Evolutionary conservation across 305 asterid genomes (phyloP), one percentile per base, ranked within the genome.

Genomic region (Fraxinus paxiana): DNA sequence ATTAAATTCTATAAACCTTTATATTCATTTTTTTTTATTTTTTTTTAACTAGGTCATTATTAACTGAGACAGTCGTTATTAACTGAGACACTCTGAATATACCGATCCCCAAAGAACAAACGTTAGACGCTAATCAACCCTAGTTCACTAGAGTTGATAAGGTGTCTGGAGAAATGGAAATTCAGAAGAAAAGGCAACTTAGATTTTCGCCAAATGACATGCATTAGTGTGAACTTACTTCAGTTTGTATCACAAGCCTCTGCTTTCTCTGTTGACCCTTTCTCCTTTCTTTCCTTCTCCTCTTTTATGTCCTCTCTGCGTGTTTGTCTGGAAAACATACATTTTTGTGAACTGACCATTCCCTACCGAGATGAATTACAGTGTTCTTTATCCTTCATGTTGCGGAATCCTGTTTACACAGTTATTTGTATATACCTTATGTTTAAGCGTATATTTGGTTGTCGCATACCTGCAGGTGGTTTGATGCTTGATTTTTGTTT

Each of bases 101-200:
- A 22, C 33, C 13, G 31, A 20, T 4, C 28, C 67, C 4, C 28
- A 18, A 17, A 18, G 67, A 56, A 56, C 28, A 56, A 56, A 56
- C 28, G 2, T 56, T 56, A 56, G 28, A 54, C 26, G 2, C 26
- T 54, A 54, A 18, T 17, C 26, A 54, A 54, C 26, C 65, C 65
- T 54, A 54, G 67, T 18, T 56, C 67, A 56, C 28, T 6, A 56
- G 67, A 56, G 28, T 51, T 51, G 63, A 56, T 56, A 9, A 56
- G 67, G 67, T 56, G 28, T 56, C 12, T 56, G 67, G 13, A 18
- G 67, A 4, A 1, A 18, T 56, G 28, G 51, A 67, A 76, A 54
- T 85, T 24, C 79, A 43, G 76, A 76, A 37, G 43, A 56, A 41
- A 38, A 74, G 76, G 28, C 59, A 15, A 43, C 22, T 37, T 41